These are phyloP conservation scores for Penstemon eatonii DNA, from an alignment of 257 asterid species.

Conservation along the genomic window DNA sequence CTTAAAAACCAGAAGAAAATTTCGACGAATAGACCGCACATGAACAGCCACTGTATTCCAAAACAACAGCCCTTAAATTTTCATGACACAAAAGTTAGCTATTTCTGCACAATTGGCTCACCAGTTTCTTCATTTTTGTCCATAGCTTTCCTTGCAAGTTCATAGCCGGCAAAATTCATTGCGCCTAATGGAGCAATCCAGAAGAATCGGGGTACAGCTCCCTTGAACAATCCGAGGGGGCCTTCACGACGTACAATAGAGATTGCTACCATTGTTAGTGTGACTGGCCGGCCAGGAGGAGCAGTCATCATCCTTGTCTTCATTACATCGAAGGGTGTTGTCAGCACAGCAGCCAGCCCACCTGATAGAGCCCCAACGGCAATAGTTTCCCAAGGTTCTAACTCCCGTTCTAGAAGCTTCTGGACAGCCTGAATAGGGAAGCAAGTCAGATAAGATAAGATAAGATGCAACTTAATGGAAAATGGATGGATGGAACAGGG, in stretches of 20 bases:
- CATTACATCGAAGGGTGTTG: slow-evolving; percentile 86
- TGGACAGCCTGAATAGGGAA: slow-evolving; percentile 52
- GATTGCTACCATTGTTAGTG: slow-evolving; percentile 48
- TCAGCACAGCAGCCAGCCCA: slow-evolving; percentile 73
- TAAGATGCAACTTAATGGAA: neutral
- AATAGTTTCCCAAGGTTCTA: slow-evolving; percentile 81
- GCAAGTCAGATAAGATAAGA: neutral
- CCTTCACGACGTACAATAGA: slow-evolving; percentile 70
- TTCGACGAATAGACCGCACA: slow-evolving; percentile 11
- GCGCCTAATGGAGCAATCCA: slow-evolving; percentile 97
- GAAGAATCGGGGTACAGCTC: slow-evolving; percentile 83
- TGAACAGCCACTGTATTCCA: neutral
- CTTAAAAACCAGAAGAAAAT: neutral
- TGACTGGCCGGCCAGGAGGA: slow-evolving; percentile 51
- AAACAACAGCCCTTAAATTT: neutral
- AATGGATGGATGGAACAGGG: neutral
- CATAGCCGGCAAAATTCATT: slow-evolving; percentile 91
- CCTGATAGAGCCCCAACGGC: slow-evolving; percentile 90
- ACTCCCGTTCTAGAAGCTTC: slow-evolving; percentile 60
- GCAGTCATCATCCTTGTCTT: slow-evolving; percentile 87
- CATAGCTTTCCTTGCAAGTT: slow-evolving; percentile 78
- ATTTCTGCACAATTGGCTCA: slow-evolving; percentile 30
- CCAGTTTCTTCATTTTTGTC: slow-evolving; percentile 50
- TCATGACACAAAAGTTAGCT: slow-evolving; percentile 11
- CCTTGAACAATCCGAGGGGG: slow-evolving; percentile 72